Conservation (phyloP, 495 filamentous ascomycete genomes). For the Podospora sp. region DNA sequence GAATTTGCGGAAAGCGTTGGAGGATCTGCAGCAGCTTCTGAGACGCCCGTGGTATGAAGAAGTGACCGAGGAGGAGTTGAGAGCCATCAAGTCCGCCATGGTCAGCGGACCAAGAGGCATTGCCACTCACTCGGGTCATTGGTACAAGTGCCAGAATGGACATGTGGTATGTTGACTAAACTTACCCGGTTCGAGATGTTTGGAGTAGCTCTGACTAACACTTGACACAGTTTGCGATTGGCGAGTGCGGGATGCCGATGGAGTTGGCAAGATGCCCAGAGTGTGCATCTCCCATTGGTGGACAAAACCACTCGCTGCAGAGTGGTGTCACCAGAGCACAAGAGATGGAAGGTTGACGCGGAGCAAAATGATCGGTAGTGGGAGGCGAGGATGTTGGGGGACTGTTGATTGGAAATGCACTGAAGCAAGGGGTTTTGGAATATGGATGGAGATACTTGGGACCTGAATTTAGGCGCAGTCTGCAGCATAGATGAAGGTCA, state of each 20-base stretch:
- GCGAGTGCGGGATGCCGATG: constrained; percentile 1
- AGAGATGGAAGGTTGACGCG: too few species aligned
- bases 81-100: constrained; percentile 39
- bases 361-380: too few species aligned
- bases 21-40: constrained; percentile 23
- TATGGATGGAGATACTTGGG: too few species aligned
- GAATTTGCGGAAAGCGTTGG: constrained; percentile 25
- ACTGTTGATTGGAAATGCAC: too few species aligned
- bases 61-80: constrained; percentile 36
- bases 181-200: neutral
- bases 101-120: constrained; percentile 33
- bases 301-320: neutral
- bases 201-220: neutral
- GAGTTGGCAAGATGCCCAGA: neutral
- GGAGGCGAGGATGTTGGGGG: too few species aligned
- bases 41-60: constrained; percentile 30
- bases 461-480: too few species aligned
- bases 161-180: constrained; percentile 32
- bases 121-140: constrained; percentile 40
- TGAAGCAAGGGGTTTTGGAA: too few species aligned
- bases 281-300: neutral
- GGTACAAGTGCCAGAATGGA: constrained; percentile 41
- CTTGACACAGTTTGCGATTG: constrained; percentile 5
- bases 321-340: too few species aligned
- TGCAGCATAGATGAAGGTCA: too few species aligned